Evolutionary conservation across 148 eudicot genomes (phyloP), one percentile per base, ranked within the genome.

Genomic region (Chenopodium formosanum): DNA sequence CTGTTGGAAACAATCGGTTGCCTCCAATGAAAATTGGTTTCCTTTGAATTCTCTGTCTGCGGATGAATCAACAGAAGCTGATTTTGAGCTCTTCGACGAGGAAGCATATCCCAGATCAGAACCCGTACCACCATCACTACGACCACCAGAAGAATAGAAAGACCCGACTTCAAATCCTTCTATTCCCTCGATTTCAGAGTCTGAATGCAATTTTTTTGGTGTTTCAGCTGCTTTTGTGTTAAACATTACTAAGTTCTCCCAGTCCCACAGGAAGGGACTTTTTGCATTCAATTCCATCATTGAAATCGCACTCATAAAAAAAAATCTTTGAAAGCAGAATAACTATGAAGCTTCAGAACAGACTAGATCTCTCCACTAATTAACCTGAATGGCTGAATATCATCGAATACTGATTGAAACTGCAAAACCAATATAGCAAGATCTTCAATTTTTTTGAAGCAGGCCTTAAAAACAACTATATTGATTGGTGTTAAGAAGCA

Each of bases 251-350:
- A 91, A 84, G 84, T 88, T 96, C 77, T 92, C 99, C 97, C 92
- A 94, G 75, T 90, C 98, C 95, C 93, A 92, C n/a, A 82, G 9
- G 75, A 82, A 86, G 83, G 90, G 86, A 80, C 85, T 78, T 85
- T 89, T 94, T 1, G 90, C 60, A 87, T 89, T 92, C 91, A 91
- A 87, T 82, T 96, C 99, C 98, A 94, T 96, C 78, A 73, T 86
- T 37, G 87, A 81, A 63, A 87, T 76, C 67, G 64, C 86, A 76
- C 82, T 86, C 87, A 86, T 85, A 64, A 67, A 73, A 77, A 40
- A 37, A 34, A 23, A 78, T 62, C 80, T 78, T 56, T 34, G 37
- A 73, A 65, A 65, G 27, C 68, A 8, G 44, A 40, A 50, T 13
- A n/a, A 19, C 34, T 25, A 14, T 56, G 44, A 60, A 50, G 65